Base-by-base conservation (phyloP, 202 grass and related monocot species). In the Panicum virgatum region DNA sequence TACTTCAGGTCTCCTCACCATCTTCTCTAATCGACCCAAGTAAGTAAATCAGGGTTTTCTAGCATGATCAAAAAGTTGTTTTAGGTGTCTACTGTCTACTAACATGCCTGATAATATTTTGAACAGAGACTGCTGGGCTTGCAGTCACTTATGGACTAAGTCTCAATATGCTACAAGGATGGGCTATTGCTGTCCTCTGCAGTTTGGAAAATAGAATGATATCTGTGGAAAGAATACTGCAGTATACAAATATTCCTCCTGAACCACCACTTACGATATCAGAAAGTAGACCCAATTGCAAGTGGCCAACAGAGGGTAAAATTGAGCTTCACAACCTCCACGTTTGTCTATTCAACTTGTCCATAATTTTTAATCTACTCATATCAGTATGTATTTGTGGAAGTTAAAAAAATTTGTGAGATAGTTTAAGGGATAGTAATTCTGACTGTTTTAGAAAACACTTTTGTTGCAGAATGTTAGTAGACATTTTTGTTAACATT, bases 141-240 rank as follows among this genome's bases (percentile, higher is more conserved):
- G 89, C 91, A 8, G 89, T 94, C 67, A 97, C 89, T 27, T 94
- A 97, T 23, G 94, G 94, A 44, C 83, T 94, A 79, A 90, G 84
- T 86, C 81, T 97, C 63, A 94, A 90, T 79, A 88, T 88, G 84
- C 54, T 92, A 27, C 85, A 90, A 92, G 62, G 85, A 2, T 94
- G 85, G 89, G 82, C 89, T 78, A 82, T 94, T 79, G 73, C 80
- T 40, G 16, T 82, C 47, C 59, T 97, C 52, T 89, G 91, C 59
- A 72, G 78, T 76, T 84, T 97, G 32, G 94, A 94, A 84, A 94
- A 94, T 79, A 74, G 18, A 40, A 94, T 97, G 54, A 86, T 97
- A 78, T 91, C 87, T 0, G 87, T 97, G 15, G 94, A 94, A 79
- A 86, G 94, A 84, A 92, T 97, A 39, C 50, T 97, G 51, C 91